These are phyloP conservation scores for Epicoccum sorghinum DNA, from an alignment of 2,329 filamentous ascomycete species.

Conservation along the genomic window DNA sequence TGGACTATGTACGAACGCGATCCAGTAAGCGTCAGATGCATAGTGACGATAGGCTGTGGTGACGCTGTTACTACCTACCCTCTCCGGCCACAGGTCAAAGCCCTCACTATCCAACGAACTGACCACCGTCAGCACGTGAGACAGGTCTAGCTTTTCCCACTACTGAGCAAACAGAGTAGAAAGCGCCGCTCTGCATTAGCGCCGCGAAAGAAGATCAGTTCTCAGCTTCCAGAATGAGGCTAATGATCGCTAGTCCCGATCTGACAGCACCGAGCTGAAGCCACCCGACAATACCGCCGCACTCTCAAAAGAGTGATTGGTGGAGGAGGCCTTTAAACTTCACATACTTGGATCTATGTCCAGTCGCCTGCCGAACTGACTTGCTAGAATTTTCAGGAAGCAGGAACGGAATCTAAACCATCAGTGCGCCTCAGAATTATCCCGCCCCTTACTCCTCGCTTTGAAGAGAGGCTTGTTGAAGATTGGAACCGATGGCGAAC, in stretches of 20 bases:
- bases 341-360: no score
- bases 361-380: no score
- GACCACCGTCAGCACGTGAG: background rate
- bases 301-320: background rate
- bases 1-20: background rate
- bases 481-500: conserved; percentile 1
- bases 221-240: conserved; percentile 12
- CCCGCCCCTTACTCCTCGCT: background rate
- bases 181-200: background rate
- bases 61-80: background rate
- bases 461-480: background rate
- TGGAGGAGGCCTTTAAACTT: no score
- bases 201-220: background rate
- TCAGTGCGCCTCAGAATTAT: background rate
- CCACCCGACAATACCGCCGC: background rate
- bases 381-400: background rate
- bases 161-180: background rate
- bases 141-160: background rate
- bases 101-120: background rate
- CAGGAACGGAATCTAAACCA: background rate
- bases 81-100: no score
- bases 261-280: conserved; percentile 2
- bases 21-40: background rate
- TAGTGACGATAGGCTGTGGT: no score
- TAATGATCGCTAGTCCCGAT: background rate